A percentile compares a stretch with the other conserved stretches of the same genome.
These are phyloP conservation scores for Hypholoma fasciculare DNA, from an alignment of 768 basidiomycete genomes.

Conservation along the genomic window DNA sequence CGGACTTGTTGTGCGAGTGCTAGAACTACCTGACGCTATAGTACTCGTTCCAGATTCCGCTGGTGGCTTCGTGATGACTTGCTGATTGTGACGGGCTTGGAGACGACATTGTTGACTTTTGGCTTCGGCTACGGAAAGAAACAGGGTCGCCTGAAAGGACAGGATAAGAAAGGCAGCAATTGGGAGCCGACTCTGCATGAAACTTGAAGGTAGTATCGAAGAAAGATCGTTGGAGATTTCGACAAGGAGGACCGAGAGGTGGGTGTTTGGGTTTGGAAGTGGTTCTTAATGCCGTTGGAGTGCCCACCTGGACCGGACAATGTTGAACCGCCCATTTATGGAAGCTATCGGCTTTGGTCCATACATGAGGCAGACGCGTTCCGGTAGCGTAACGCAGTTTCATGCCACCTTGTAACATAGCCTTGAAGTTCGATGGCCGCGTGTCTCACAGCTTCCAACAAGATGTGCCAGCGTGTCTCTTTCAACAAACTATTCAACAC, in stretches of 20 bases:
- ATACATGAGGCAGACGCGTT: slow-evolving; percentile 3
- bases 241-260: background rate
- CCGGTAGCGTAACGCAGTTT: no score
- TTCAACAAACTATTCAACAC: no score
- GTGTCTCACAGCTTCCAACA: no score
- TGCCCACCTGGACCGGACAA: background rate
- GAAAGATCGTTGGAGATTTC: background rate
- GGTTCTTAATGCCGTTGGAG: background rate
- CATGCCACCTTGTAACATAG: no score
- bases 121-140: slow-evolving; percentile 10
- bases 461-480: no score
- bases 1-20: background rate
- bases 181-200: background rate
- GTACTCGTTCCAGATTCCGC: background rate
- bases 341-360: background rate
- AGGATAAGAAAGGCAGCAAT: slow-evolving; percentile 10
- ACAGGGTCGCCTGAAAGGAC: slow-evolving; percentile 13
- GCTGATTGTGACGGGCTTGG: slow-evolving; percentile 12
- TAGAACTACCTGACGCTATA: background rate
- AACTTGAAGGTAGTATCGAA: background rate
- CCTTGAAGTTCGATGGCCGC: no score
- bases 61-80: slow-evolving; percentile 9
- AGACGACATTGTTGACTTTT: slow-evolving; percentile 23
- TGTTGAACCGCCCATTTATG: background rate
- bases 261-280: background rate